Evolutionary conservation across 2,329 filamentous ascomycete species (phyloP).

Genomic region (Diaporthe aspalathi): DNA sequence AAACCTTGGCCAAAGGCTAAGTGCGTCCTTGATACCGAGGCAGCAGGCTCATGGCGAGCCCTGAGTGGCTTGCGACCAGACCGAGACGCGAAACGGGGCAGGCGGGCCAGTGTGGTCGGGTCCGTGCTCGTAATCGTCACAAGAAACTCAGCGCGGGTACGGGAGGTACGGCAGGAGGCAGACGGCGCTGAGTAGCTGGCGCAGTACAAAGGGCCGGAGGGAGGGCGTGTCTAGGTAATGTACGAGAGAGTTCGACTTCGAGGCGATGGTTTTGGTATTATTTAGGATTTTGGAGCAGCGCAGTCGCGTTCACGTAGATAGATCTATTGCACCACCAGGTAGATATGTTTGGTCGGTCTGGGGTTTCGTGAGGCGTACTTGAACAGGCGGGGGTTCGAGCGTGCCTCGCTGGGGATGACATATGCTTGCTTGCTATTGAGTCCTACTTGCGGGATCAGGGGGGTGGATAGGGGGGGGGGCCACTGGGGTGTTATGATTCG

Average conservation of each 20-base stretch:
- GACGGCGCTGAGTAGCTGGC: conserved; percentile 1
- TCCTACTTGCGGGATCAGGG: conserved; percentile 19
- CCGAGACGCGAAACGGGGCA: background rate
- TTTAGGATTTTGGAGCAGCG: conserved; percentile 7
- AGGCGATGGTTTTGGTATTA: conserved; percentile 11
- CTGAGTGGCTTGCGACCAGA: conserved; percentile 7
- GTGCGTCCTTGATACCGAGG: conserved; percentile 33
- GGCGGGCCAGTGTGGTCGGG: background rate
- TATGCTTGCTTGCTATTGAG: conserved; percentile 18
- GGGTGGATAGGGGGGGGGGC: background rate
- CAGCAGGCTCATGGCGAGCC: conserved; percentile 31
- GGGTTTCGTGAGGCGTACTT: conserved; percentile 16
- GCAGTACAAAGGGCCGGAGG: background rate
- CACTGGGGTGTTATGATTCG: conserved; percentile 18
- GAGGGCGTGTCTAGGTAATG: background rate
- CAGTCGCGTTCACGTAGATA: background rate
- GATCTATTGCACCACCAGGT: background rate
- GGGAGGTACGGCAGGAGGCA: background rate
- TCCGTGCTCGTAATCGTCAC: conserved; percentile 14
- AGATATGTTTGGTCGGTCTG: background rate
- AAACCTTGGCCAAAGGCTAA: conserved; percentile 18
- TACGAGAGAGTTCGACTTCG: conserved; percentile 9
- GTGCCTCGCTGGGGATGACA: conserved; percentile 15
- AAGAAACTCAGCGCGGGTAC: background rate
- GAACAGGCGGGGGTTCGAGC: conserved; percentile 15